A percentile compares a stretch with the other conserved stretches of the same genome.
These are phyloP conservation scores for Cenococcum geophilum DNA, from an alignment of 495 filamentous ascomycete species.

Conservation along the genomic window DNA sequence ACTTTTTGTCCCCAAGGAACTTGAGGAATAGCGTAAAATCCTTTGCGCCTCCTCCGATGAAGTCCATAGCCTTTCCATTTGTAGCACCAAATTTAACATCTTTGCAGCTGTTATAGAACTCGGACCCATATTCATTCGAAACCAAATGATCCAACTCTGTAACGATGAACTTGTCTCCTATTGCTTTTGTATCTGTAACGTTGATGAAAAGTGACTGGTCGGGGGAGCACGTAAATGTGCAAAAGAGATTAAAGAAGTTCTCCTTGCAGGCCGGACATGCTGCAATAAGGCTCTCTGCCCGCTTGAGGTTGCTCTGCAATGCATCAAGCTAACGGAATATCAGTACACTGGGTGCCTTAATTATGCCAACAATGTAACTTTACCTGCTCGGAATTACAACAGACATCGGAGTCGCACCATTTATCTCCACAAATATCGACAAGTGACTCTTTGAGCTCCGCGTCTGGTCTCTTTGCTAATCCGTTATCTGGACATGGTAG, in stretches of 20 bases:
- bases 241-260: slow-evolving; percentile 98
- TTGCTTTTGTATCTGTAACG: slow-evolving; percentile 67
- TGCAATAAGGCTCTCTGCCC: slow-evolving; percentile 80
- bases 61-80: slow-evolving; percentile 83
- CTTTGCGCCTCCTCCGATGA: slow-evolving; percentile 93
- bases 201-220: slow-evolving; percentile 95
- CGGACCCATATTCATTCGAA: slow-evolving; percentile 75
- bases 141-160: slow-evolving; percentile 89
- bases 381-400: slow-evolving; percentile 79
- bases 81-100: slow-evolving; percentile 96
- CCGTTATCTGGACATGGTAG: slow-evolving; percentile 94
- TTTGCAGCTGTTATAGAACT: slow-evolving; percentile 96
- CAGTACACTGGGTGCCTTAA: background rate
- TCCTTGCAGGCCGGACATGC: slow-evolving; percentile 92
- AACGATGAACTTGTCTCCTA: slow-evolving; percentile 63
- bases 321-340: slow-evolving; percentile 55
- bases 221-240: slow-evolving; percentile 94
- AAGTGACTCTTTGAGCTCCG: slow-evolving; percentile 62
- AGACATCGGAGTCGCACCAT: slow-evolving; percentile 77
- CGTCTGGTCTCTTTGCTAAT: slow-evolving; percentile 64
- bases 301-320: slow-evolving; percentile 72
- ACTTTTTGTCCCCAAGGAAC: slow-evolving; percentile 87
- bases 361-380: slow-evolving; percentile 9
- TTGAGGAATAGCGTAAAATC: slow-evolving; percentile 77
- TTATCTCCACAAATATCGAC: slow-evolving; percentile 78